Conservation (phyloP, 2,329 filamentous ascomycete species). For the Colletotrichum melonis region DNA sequence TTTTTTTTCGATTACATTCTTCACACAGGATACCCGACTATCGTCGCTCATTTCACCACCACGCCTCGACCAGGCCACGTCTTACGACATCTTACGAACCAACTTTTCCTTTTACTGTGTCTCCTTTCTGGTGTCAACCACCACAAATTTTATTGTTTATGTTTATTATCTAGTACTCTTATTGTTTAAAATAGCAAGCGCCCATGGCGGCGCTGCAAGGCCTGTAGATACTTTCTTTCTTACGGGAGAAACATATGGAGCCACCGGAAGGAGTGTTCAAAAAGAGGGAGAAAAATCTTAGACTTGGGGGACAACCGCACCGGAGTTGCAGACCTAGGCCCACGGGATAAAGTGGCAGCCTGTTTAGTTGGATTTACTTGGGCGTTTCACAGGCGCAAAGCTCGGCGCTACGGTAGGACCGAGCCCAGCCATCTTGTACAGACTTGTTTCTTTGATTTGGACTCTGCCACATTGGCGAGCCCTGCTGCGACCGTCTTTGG, state of each 20-base stretch:
- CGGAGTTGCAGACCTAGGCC: constrained; percentile 31
- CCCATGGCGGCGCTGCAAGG: not conserved
- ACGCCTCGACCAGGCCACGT: constrained; percentile 30
- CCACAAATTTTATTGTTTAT: constrained; percentile 28
- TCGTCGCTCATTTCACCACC: constrained; percentile 27
- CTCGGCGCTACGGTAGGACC: constrained; percentile 7
- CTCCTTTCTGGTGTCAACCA: not conserved
- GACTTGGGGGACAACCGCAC: constrained; percentile 27
- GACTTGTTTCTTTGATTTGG: constrained; percentile 17
- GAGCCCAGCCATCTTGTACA: constrained; percentile 27
- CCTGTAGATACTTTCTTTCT: constrained; percentile 27
- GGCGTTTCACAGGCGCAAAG: constrained; percentile 23
- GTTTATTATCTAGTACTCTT: constrained; percentile 26
- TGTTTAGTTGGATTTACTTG: constrained; percentile 29
- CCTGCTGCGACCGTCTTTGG: constrained; percentile 5
- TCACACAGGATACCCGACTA: constrained; percentile 43
- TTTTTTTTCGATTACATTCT: constrained; percentile 14
- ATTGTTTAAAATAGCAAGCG: constrained; percentile 21
- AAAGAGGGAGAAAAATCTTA: constrained; percentile 26
- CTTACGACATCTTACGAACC: constrained; percentile 29
- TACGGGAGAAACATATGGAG: constrained; percentile 19
- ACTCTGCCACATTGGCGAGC: not conserved
- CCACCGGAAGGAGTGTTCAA: constrained; percentile 17
- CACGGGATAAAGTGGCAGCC: constrained; percentile 22
- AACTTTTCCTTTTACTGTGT: not conserved